Evolutionary conservation across 2,329 filamentous ascomycete genomes (phyloP), one percentile per base, ranked within the genome.

Genomic region (Calonectria naviculata): DNA sequence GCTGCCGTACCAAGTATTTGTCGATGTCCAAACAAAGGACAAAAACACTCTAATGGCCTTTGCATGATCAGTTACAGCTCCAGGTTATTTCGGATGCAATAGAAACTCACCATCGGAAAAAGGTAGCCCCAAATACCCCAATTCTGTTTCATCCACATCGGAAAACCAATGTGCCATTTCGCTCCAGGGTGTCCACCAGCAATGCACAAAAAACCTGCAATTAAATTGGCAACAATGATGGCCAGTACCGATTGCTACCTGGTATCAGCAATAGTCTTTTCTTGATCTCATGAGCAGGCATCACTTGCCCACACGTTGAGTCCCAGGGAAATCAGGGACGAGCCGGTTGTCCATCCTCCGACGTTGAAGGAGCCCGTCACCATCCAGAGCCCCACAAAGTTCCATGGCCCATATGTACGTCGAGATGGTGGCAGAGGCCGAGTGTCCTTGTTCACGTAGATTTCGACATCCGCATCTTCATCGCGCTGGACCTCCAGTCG

Each of bases 321-420:
- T 5, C 78, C 76, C 2, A 79, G 75, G 2, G 78, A 77, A 56
- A 80, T 79, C 24, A 80, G 68, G 4, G 75, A 78, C 5, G 78
- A 80, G 1, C 80, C 80, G 0, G 79, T 81, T 5, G 79, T 79
- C 80, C 80, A 81, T 24, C 80, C 80, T 34, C 80, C 80, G 4
- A 81, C 78, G 49, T 81, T 81, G 68, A 81, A 81, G 1, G 80
- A 82, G 6, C 80, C 80, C 0, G 80, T 81, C 31, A 81, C 74
- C 72, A 81, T 76, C 80, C 80, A 81, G 1, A 81, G 76, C 13
- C 78, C 77, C 19, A 81, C 76, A 65, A 81, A 81, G 36, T 80
- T 73, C 79, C 79, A 80, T 0, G 79, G 79, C 0, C 80, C 80
- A 68, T 81, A 81, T 1, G 78, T 80, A 15, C 80, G 76, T 4